Evolutionary conservation across 1,139 yeast species (phyloP).

Genomic region (Taphrina wiesneri): DNA sequence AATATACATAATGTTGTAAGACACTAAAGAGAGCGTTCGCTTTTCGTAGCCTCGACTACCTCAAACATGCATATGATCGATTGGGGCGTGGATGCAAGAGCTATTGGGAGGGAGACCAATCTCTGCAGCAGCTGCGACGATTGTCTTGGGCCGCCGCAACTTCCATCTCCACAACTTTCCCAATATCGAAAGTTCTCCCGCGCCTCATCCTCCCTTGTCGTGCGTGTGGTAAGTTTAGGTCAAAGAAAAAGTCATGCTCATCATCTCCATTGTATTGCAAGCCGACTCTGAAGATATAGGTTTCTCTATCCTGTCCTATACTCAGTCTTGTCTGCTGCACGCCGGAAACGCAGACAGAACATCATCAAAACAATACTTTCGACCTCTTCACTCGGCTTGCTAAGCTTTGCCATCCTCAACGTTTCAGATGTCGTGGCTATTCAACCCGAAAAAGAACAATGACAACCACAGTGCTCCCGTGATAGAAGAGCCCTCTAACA

Average conservation of each 20-base stretch:
- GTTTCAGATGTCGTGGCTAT: slow-evolving; percentile 10
- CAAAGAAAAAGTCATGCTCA: neutral
- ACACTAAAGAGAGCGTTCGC: no score
- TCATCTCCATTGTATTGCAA: neutral
- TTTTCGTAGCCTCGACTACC: no score
- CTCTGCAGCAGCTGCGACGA: no score
- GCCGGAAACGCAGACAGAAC: no score
- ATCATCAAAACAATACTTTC: no score
- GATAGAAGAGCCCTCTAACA: neutral
- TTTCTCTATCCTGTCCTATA: neutral
- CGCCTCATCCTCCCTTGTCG: neutral
- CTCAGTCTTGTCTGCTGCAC: neutral
- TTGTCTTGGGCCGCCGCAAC: no score
- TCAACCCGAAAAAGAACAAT: slow-evolving; percentile 20
- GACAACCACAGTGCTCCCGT: neutral
- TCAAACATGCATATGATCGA: no score
- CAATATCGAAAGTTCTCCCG: neutral
- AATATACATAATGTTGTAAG: no score
- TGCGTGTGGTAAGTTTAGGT: neutral
- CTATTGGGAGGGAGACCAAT: no score
- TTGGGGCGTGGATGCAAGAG: no score
- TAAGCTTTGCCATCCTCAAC: neutral
- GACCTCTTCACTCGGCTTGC: neutral
- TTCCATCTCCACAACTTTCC: neutral
- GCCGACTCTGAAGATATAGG: neutral